Conservation (phyloP, 2,329 filamentous ascomycete genomes). For the Nigrospora oryzae region DNA sequence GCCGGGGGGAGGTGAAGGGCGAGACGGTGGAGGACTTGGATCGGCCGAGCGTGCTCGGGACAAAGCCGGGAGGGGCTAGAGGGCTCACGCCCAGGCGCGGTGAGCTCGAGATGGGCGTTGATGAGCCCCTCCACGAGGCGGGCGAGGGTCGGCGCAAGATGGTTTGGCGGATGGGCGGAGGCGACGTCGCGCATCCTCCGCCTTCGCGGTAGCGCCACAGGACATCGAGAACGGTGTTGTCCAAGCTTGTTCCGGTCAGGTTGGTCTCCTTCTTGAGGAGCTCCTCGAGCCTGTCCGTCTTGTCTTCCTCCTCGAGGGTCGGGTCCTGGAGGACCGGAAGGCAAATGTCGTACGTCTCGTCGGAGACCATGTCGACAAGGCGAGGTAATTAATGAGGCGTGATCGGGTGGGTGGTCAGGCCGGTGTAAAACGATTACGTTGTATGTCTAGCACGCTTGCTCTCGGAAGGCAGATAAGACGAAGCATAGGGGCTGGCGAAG, state of each 20-base stretch:
- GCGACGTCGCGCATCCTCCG: slow-evolving; percentile 59
- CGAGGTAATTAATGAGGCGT: slow-evolving; percentile 5
- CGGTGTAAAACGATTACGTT: slow-evolving; percentile 6
- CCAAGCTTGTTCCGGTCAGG: slow-evolving; percentile 67
- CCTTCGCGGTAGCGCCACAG: slow-evolving; percentile 76
- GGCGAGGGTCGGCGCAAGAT: slow-evolving; percentile 86
- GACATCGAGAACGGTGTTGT: slow-evolving; percentile 84
- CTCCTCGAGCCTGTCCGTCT: slow-evolving; percentile 84
- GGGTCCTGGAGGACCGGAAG: slow-evolving; percentile 79
- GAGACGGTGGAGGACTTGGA: slow-evolving; percentile 74
- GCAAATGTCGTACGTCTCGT: slow-evolving; percentile 87
- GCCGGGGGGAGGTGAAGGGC: slow-evolving; percentile 87
- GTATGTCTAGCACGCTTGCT: slow-evolving; percentile 6
- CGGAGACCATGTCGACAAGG: slow-evolving; percentile 64
- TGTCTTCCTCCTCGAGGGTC: slow-evolving; percentile 84
- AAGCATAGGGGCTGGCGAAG: slow-evolving; percentile 5
- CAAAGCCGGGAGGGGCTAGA: slow-evolving; percentile 76
- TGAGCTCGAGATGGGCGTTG: slow-evolving; percentile 75
- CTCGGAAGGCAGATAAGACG: slow-evolving; percentile 3
- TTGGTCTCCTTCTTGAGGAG: slow-evolving; percentile 72
- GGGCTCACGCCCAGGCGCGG: slow-evolving; percentile 75
- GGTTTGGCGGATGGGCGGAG: slow-evolving; percentile 79
- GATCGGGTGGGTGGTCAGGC: slow-evolving; percentile 1
- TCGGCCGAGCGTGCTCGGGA: slow-evolving; percentile 65
- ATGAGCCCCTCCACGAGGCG: slow-evolving; percentile 81